phyloP scores from a whole-genome alignment of 768 basidiomycete species.

The Leccinum barrowsii region DNA sequence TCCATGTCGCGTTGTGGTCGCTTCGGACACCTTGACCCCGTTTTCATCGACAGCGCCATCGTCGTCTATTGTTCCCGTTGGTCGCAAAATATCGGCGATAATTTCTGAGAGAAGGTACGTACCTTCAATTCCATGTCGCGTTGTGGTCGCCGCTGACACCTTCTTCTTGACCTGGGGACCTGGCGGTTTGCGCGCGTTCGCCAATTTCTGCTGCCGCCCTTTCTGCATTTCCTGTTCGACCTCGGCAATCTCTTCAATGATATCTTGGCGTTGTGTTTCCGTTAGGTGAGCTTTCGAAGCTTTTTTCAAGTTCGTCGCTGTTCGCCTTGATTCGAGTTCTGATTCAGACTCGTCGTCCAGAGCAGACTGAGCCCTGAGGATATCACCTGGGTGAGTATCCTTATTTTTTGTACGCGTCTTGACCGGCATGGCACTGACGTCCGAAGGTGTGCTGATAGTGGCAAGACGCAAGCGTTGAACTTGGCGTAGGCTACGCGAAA shows the following conservation, averaged over 20 bases:
- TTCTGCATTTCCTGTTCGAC: neutral
- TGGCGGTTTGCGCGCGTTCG: neutral
- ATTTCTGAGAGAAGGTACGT: no score
- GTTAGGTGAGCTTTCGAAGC: no score
- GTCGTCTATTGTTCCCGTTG: no score
- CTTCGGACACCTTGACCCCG: neutral
- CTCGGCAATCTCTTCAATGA: neutral
- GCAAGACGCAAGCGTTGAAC: no score
- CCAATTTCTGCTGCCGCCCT: neutral
- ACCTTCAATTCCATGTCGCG: no score
- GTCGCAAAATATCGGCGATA: no score
- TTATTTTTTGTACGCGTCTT: neutral
- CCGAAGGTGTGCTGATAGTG: no score
- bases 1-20: neutral
- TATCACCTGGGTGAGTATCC: neutral
- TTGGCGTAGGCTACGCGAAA: no score
- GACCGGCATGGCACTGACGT: neutral
- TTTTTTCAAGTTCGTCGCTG: neutral
- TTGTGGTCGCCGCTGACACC: neutral
- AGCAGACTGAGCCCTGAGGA: no score
- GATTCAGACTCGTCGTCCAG: no score
- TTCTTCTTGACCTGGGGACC: neutral
- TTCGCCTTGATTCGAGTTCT: neutral
- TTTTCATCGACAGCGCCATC: no score
- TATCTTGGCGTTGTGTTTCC: neutral